Evolutionary conservation across 257 asterid species (phyloP).

Genomic region (Ligustrum vulgare): DNA sequence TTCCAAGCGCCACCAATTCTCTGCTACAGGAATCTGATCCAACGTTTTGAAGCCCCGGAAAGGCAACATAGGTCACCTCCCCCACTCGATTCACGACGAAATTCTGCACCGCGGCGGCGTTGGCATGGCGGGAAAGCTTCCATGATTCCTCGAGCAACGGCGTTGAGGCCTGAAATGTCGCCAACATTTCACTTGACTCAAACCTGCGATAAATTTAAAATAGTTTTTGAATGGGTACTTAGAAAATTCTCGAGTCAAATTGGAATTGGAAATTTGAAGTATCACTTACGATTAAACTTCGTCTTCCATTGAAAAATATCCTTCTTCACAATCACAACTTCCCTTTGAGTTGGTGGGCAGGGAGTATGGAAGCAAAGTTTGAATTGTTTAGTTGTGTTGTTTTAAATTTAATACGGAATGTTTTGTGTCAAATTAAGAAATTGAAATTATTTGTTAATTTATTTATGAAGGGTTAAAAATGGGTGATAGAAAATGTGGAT

Average conservation of each 20-base stretch:
- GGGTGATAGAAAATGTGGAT: too few species aligned
- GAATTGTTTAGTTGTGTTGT: too few species aligned
- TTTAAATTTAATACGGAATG: too few species aligned
- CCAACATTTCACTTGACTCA: slow-evolving; percentile 84
- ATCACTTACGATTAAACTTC: slow-evolving; percentile 60
- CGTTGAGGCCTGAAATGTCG: slow-evolving; percentile 71
- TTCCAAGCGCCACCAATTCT: slow-evolving; percentile 46
- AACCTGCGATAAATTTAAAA: slow-evolving; percentile 41
- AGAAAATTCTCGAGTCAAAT: slow-evolving; percentile 33
- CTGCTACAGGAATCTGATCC: slow-evolving; percentile 44
- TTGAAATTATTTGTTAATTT: too few species aligned
- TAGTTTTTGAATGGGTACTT: not conserved
- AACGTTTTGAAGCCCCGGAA: slow-evolving; percentile 61
- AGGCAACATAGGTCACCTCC: slow-evolving; percentile 57
- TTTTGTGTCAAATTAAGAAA: too few species aligned
- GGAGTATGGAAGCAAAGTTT: not conserved
- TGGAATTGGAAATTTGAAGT: slow-evolving; percentile 19
- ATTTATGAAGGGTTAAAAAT: too few species aligned
- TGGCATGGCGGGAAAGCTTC: slow-evolving; percentile 59
- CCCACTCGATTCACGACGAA: slow-evolving; percentile 44
- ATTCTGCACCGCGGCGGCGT: slow-evolving; percentile 39
- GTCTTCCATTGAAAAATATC: slow-evolving; percentile 43
- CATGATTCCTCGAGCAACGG: slow-evolving; percentile 76
- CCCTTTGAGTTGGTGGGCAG: slow-evolving; percentile 17
- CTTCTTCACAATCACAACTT: not conserved